Evolutionary conservation across 228 moss, liverwort and hornwort species (phyloP), one percentile per base, ranked within the genome.

Genomic region (Sphagnum fallax): DNA sequence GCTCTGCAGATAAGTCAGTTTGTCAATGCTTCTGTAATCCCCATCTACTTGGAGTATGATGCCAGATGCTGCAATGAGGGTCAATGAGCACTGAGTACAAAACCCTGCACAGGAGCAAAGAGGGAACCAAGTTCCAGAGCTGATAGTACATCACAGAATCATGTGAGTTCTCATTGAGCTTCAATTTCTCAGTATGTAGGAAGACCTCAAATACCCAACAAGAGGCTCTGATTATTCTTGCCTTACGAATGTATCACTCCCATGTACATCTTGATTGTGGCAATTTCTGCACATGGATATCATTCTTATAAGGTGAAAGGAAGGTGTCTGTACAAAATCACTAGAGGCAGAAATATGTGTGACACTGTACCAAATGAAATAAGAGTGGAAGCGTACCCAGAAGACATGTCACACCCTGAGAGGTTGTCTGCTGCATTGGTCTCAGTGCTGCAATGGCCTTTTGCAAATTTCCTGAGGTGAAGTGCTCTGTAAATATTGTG

Each of bases 331-430:
- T 8, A 57, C 9, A 57, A 57, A 57, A 8, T 8, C 15, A 62
- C 18, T 4, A 5, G 18, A 47, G 4, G 32, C 18, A 62, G 15
- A 62, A 16, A 62, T 8, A 62, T 16, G 62, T 50, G n/a, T 47
- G 48, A 48, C 48, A 47, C 48, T 10, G 11, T 65, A 8, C 57
- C 57, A 58, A 58, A 14, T 58, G 63, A 14, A 47, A 63, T 67
- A 61, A 65, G 11, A 18, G 32, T 64, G 72, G 66, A 50, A 59
- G 11, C 53, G 48, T 82, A 92, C 95, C 93, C 57, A 93, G 84
- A 69, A 88, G 77, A 76, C 89, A 97, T 59, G 96, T 97, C 71
- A 97, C 88, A 58, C 75, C 76, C 75, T 97, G 96, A 55, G 93
- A 97, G 14, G 91, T 84, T 78, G 78, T 88, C 66, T 79, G 83